phyloP scores from a whole-genome alignment of 208 protist species.

The Sergeia podlipaevii region DNA sequence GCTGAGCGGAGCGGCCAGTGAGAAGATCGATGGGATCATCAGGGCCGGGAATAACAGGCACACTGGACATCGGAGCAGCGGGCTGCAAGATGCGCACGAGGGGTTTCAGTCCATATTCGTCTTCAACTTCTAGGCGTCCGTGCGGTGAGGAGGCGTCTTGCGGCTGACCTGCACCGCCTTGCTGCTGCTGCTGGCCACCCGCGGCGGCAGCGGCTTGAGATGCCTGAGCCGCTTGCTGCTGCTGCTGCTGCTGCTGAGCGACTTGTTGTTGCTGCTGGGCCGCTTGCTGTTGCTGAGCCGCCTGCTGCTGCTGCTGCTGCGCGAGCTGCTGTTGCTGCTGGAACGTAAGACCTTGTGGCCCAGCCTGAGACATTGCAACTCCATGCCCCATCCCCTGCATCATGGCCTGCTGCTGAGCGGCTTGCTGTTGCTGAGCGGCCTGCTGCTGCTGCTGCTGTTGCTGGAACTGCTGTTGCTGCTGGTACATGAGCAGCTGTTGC shows the following conservation, averaged over 20 bases:
- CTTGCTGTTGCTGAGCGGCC: constrained; percentile 16
- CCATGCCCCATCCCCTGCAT: not conserved
- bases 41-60: constrained; percentile 15
- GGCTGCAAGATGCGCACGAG: constrained; percentile 38
- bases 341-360: not conserved
- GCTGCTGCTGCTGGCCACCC: constrained; percentile 6
- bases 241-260: constrained; percentile 11
- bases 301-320: constrained; percentile 12
- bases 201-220: not conserved
- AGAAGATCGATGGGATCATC: constrained; percentile 25
- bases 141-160: not conserved
- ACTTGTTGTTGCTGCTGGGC: constrained; percentile 7
- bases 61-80: constrained; percentile 25
- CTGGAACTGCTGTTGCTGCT: not conserved
- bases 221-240: constrained; percentile 9
- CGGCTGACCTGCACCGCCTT: constrained; percentile 6
- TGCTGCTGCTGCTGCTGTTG: constrained; percentile 21
- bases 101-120: constrained; percentile 61
- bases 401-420: not conserved
- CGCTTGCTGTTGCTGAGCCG: constrained; percentile 12
- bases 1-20: constrained; percentile 31
- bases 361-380: not conserved
- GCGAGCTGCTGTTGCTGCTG: constrained; percentile 17
- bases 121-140: constrained; percentile 47
- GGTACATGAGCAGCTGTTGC: too few relatives aligned